Base-by-base conservation (phyloP, 768 basidiomycete species). In the Tubosaeta sp. region DNA sequence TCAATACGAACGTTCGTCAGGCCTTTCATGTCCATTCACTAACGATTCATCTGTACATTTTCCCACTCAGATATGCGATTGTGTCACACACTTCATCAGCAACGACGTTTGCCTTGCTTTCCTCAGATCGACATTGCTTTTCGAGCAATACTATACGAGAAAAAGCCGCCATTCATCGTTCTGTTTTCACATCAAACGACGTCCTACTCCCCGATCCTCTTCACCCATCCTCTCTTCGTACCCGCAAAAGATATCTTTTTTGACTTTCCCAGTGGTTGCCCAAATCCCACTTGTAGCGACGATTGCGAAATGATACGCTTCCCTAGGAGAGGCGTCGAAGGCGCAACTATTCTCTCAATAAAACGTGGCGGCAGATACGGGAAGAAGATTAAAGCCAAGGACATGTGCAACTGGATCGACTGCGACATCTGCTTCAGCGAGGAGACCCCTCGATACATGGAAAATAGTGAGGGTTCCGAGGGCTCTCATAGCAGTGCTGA, bases 401-500 rank as follows among this genome's bases (percentile, higher is more conserved):
- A 84, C 64, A 87, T 89, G 84, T 89, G 87, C 68, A 89, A 89
- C 59, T 89, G 87, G 87, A 83, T 87, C 48, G 86, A 87, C 58
- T 89, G 87, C 60, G 73, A 79, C 54, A 73, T 81, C 30, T 74
- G 73, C 52, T 88, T 88, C 59, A 69, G 71, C 47, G 80, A 79
- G 43, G 76, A 77, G 29, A 46, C 24, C 13, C 64, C 44, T 35
- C 58, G 59, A 40, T 61, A 64, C 34, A 60, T 62, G 3, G 71
- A 69, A 39, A 73, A 73, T 53, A 73, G 66, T 39, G 75, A 75
- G 54, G 71, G 73, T 36, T 78, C 77, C 30, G 76, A 76, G 52
- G 73, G 71, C 24, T 76, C 75, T 32, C 74, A 76, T 47, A 72
- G 70, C 49, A 74, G 73, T 52, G 65, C 60, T 21, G 76, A 75